phyloP scores from a whole-genome alignment of 2,329 filamentous ascomycete genomes.

The Rosellinia necatrix region DNA sequence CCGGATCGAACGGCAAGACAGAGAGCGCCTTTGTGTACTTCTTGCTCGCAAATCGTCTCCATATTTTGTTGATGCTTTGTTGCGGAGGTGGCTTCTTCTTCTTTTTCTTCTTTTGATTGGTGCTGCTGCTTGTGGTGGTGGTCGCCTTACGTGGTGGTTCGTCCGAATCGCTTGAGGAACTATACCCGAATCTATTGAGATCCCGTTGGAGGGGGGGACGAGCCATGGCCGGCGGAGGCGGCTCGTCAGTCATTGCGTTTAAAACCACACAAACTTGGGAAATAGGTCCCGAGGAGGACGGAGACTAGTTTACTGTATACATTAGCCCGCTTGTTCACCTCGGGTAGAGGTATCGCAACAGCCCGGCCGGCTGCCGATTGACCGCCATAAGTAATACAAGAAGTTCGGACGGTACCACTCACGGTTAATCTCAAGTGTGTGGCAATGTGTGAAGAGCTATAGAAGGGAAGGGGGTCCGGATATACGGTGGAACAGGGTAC shows the following conservation, averaged over 20 bases:
- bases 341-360: background rate
- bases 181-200: conserved; percentile 48
- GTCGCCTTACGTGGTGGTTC: conserved; percentile 45
- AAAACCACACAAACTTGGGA: background rate
- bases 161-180: conserved; percentile 56
- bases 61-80: conserved; percentile 68
- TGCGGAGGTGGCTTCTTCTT: conserved; percentile 65
- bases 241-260: conserved; percentile 16
- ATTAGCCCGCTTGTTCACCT: background rate
- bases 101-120: conserved; percentile 60
- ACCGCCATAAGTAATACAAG: background rate
- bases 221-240: conserved; percentile 18
- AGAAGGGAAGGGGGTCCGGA: background rate
- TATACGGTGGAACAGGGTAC: background rate
- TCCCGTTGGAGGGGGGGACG: conserved; percentile 29
- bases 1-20: conserved; percentile 68
- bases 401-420: background rate
- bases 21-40: conserved; percentile 69
- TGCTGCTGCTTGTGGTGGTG: conserved; percentile 36
- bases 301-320: background rate
- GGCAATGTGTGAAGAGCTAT: background rate
- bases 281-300: background rate
- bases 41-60: conserved; percentile 63
- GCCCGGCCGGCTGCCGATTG: too few species aligned
- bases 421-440: background rate